A percentile compares a stretch with the other conserved stretches of the same genome.
These are phyloP conservation scores for Piromyces finnis DNA, from an alignment of 192 early-diverging fungal species.

Conservation along the genomic window DNA sequence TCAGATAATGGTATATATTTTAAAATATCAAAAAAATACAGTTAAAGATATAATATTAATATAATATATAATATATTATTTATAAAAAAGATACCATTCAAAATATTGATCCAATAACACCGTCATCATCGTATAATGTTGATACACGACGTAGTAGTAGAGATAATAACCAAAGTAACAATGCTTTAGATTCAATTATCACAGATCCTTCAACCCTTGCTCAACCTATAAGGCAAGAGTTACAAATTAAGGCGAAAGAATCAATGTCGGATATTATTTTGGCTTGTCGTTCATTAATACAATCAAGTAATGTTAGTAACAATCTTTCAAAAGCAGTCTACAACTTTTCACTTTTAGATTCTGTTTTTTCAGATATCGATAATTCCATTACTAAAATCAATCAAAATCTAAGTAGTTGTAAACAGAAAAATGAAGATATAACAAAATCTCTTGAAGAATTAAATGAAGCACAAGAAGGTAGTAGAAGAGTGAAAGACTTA, in stretches of 20 bases:
- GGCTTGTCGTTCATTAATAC: not conserved
- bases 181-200: not conserved
- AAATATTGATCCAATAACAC: not conserved
- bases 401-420: not conserved
- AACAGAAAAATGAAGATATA: not conserved
- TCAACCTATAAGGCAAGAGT: not conserved
- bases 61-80: no score
- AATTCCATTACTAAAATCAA: not conserved
- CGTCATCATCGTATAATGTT: not conserved
- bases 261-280: not conserved
- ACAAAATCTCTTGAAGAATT: not conserved
- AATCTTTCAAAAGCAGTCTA: not conserved
- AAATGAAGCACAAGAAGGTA: not conserved
- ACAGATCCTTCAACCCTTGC: not conserved
- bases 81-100: no score
- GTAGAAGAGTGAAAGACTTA: not conserved
- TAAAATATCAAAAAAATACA: no score
- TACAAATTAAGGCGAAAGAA: not conserved
- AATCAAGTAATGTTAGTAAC: not conserved
- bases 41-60: not conserved
- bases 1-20: not conserved
- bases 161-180: not conserved
- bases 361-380: not conserved
- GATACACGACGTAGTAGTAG: not conserved
- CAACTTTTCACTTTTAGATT: not conserved